Conservation (phyloP, 805 yeast genomes). For the Metschnikowia lachancei region DNA sequence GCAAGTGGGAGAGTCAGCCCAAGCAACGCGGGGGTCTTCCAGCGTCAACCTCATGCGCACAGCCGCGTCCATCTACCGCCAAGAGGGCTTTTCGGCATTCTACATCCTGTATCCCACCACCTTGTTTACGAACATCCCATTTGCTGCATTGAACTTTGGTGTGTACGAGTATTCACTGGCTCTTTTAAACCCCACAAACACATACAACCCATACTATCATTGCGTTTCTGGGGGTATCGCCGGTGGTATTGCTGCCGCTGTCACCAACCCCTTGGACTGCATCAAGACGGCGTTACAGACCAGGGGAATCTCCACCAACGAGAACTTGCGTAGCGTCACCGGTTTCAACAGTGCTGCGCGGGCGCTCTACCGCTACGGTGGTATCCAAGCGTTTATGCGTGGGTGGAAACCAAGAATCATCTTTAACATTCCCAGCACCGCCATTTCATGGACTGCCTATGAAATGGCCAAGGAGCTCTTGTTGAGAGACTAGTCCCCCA, state of each 20-base stretch:
- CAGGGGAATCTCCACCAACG: conserved; percentile 53
- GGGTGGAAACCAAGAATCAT: conserved; percentile 90
- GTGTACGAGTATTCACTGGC: conserved; percentile 84
- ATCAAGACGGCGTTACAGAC: conserved; percentile 90
- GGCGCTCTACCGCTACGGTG: conserved; percentile 60
- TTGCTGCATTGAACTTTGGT: conserved; percentile 91
- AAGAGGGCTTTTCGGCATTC: conserved; percentile 77
- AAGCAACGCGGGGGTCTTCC: too few species aligned
- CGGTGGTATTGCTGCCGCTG: conserved; percentile 93
- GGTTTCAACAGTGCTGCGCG: conserved; percentile 71
- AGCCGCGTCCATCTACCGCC: conserved; percentile 49
- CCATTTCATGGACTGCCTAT: conserved; percentile 96
- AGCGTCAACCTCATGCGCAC: conserved; percentile 33
- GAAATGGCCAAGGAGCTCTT: conserved; percentile 89
- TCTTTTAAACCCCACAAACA: conserved; percentile 69
- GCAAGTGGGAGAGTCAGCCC: conserved; percentile 49
- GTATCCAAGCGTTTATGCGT: conserved; percentile 66
- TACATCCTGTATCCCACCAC: conserved; percentile 94
- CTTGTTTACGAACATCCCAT: conserved; percentile 85
- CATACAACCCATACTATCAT: conserved; percentile 85
- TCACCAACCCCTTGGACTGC: conserved; percentile 93
- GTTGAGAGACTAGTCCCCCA: conserved; percentile 23
- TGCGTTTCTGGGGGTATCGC: conserved; percentile 91
- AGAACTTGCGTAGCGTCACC: conserved; percentile 50
- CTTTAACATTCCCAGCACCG: conserved; percentile 92